These are phyloP conservation scores for Podila minutissima DNA, from an alignment of 192 early-diverging fungal genomes.

Conservation along the genomic window DNA sequence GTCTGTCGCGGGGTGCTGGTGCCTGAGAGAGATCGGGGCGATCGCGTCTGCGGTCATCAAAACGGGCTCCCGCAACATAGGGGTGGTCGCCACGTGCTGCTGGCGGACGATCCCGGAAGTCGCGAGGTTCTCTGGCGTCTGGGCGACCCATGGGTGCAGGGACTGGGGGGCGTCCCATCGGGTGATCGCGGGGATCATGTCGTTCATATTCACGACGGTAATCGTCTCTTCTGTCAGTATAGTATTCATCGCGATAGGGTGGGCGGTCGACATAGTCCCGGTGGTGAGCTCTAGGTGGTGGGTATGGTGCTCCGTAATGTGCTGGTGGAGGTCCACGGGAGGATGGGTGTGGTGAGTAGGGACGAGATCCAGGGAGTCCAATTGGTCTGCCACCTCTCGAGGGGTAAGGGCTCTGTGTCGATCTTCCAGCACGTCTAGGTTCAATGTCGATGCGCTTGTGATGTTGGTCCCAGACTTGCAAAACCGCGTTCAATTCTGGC, in stretches of 20 bases:
- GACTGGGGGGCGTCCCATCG: conserved; percentile 22
- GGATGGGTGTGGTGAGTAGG: conserved; percentile 12
- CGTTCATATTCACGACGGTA: conserved; percentile 54
- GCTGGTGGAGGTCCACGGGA: conserved; percentile 28
- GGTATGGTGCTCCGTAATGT: conserved; percentile 23
- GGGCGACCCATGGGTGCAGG: conserved; percentile 36
- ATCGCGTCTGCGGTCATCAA: conserved; percentile 53
- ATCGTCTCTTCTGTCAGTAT: conserved; percentile 56
- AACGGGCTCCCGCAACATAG: conserved; percentile 28
- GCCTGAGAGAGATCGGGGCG: conserved; percentile 18
- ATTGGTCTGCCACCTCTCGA: conserved; percentile 18
- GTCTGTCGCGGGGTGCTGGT: conserved; percentile 44
- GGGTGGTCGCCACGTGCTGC: conserved; percentile 33
- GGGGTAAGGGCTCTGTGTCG: conserved; percentile 30
- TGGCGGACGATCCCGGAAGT: conserved; percentile 41
- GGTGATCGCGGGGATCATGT: conserved; percentile 31
- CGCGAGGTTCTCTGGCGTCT: conserved; percentile 28
- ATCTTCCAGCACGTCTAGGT: conserved; percentile 29
- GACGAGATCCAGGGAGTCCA: conserved; percentile 31
- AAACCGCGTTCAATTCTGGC: conserved; percentile 24
- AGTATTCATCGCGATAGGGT: conserved; percentile 55
- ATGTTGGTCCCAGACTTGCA: conserved; percentile 35
- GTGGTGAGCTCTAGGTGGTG: conserved; percentile 36
- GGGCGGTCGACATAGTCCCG: conserved; percentile 54
- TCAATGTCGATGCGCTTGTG: conserved; percentile 38